Conservation (phyloP, 352 stramenopile species). For the Globisporangium lucens region DNA sequence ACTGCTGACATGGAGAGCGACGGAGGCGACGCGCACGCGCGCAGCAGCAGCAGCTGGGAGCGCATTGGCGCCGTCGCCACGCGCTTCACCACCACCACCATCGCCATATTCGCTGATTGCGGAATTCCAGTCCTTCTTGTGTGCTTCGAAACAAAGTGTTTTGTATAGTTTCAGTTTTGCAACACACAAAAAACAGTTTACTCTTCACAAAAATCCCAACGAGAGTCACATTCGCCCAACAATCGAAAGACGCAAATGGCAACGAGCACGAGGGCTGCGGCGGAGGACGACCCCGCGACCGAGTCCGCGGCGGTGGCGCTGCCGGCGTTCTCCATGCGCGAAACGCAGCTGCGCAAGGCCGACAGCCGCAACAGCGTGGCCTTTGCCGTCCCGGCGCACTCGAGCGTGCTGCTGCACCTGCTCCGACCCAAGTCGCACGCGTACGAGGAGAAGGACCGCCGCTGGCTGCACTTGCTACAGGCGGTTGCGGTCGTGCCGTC, state of each 20-base stretch:
- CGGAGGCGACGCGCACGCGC: background rate
- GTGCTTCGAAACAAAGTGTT: no score
- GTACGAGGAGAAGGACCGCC: constrained; percentile 61
- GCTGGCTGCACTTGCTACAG: constrained; percentile 73
- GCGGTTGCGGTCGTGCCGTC: constrained; percentile 58
- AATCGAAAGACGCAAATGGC: background rate
- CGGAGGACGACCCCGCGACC: background rate
- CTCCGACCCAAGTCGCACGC: constrained; percentile 35
- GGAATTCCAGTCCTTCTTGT: background rate
- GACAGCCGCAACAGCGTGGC: constrained; percentile 52
- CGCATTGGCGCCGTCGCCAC: background rate
- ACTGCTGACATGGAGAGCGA: background rate
- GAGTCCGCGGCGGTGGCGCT: constrained; percentile 15
- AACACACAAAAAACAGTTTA: no score
- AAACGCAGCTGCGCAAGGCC: constrained; percentile 49
- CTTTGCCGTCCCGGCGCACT: constrained; percentile 45
- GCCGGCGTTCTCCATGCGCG: constrained; percentile 48
- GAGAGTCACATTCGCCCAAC: background rate
- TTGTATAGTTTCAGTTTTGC: no score
- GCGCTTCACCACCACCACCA: constrained; percentile 1
- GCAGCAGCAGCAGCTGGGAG: background rate
- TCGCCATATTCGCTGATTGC: background rate
- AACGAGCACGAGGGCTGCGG: background rate
- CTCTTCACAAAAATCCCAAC: background rate
- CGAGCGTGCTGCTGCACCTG: constrained; percentile 60